phyloP scores from a whole-genome alignment of 371 early-diverging fungal species.

The Apophysomyces sp. region DNA sequence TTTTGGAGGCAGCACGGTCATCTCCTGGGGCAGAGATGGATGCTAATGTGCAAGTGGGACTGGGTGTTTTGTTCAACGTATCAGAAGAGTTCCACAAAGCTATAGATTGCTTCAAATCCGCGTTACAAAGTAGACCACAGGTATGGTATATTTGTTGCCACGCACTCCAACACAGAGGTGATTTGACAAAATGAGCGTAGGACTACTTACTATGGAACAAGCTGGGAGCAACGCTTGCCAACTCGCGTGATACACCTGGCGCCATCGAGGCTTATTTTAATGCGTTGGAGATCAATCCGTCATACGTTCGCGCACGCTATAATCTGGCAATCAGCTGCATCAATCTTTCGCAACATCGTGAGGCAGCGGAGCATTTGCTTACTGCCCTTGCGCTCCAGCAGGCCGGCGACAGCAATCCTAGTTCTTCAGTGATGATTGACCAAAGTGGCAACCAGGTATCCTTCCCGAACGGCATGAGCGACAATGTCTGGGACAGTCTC shows the following conservation, averaged over 20 bases:
- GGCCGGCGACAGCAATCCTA: constrained; percentile 37
- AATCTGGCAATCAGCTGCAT: constrained; percentile 93
- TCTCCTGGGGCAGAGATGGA: constrained; percentile 77
- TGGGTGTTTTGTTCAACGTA: constrained; percentile 93
- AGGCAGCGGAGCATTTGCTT: constrained; percentile 92
- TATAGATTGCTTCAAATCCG: constrained; percentile 94
- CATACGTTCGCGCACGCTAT: constrained; percentile 93
- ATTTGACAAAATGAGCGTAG: constrained; percentile 15
- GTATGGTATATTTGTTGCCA: constrained; percentile 29
- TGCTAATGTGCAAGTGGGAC: constrained; percentile 89
- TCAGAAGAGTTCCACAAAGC: constrained; percentile 91
- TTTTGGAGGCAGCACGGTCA: constrained; percentile 77
- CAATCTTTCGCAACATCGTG: constrained; percentile 82
- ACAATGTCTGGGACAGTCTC: constrained; percentile 87
- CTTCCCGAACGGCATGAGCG: constrained; percentile 59
- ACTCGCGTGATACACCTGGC: constrained; percentile 67
- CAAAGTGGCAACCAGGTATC: constrained; percentile 31
- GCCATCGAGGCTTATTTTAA: constrained; percentile 93
- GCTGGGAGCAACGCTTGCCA: constrained; percentile 95
- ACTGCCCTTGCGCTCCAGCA: constrained; percentile 82
- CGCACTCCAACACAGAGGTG: background rate
- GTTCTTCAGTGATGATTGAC: constrained; percentile 18
- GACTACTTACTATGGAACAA: constrained; percentile 97
- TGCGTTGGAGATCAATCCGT: constrained; percentile 92
- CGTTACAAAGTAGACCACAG: constrained; percentile 81